Conservation (phyloP, 1,139 yeast species). For the Casaregolazyma suthepensis region DNA sequence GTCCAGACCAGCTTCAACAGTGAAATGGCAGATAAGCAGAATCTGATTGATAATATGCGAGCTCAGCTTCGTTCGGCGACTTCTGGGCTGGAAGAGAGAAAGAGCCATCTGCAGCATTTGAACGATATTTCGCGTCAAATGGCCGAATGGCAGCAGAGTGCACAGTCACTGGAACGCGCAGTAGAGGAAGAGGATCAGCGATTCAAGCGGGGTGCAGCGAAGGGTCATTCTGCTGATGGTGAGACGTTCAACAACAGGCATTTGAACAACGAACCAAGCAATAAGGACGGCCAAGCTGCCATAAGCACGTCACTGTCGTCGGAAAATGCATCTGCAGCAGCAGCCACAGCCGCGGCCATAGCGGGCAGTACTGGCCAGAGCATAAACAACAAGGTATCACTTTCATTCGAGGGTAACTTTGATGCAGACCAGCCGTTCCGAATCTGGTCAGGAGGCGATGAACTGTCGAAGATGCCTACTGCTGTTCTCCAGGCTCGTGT, state of each 20-base stretch:
- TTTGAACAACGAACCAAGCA: not conserved
- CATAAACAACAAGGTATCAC: constrained; percentile 12
- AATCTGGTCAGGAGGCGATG: constrained; percentile 34
- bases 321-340: not conserved
- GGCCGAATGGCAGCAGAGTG: constrained; percentile 45
- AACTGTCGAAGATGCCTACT: constrained; percentile 38
- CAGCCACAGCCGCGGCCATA: constrained; percentile 5
- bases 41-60: constrained; percentile 42
- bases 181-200: constrained; percentile 50
- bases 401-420: constrained; percentile 47
- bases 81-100: constrained; percentile 38
- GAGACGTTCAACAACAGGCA: not conserved
- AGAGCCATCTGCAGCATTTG: constrained; percentile 41
- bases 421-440: constrained; percentile 87
- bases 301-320: not conserved
- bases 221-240: not conserved
- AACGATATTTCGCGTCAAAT: constrained; percentile 38
- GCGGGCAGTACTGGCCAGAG: constrained; percentile 4
- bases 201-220: constrained; percentile 38
- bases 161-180: constrained; percentile 50
- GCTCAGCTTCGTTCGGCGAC: constrained; percentile 46
- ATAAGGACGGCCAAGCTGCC: not conserved
- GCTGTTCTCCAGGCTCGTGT: constrained; percentile 68
- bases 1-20: constrained; percentile 42
- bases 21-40: constrained; percentile 43